Evolutionary conservation across 305 asterid species (phyloP).

Genomic region (Fraxinus baroniana): DNA sequence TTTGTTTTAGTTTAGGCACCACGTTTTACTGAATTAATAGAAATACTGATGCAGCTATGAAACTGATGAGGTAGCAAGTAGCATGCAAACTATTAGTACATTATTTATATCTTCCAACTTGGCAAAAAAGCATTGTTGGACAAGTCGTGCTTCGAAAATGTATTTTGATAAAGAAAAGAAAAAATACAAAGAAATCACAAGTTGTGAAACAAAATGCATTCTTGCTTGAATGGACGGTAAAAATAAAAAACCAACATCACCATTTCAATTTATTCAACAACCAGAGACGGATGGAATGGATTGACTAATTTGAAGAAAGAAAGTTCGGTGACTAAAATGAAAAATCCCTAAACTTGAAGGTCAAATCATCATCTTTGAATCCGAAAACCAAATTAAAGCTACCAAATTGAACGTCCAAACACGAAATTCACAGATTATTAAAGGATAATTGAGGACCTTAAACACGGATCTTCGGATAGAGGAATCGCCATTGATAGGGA

Average conservation of each 20-base stretch:
- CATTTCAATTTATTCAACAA: neutral
- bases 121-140: neutral
- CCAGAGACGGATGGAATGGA: neutral
- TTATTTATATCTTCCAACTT: neutral
- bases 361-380: neutral
- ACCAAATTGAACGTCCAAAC: neutral
- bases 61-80: neutral
- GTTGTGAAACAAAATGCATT: neutral
- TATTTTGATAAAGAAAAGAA: neutral
- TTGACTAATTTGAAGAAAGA: neutral
- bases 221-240: neutral
- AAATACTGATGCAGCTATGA: neutral
- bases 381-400: neutral
- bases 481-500: slow-evolving; percentile 43
- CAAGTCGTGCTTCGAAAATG: neutral
- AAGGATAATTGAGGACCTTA: slow-evolving; percentile 37
- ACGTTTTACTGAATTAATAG: neutral
- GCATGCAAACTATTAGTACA: neutral
- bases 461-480: slow-evolving; percentile 41
- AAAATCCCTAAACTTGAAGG: neutral
- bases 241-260: neutral
- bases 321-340: neutral
- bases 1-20: neutral
- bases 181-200: neutral
- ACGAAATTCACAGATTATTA: neutral